Evolutionary conservation across 2,329 filamentous ascomycete species (phyloP).

Genomic region (Pseudogymnoascus sp.): DNA sequence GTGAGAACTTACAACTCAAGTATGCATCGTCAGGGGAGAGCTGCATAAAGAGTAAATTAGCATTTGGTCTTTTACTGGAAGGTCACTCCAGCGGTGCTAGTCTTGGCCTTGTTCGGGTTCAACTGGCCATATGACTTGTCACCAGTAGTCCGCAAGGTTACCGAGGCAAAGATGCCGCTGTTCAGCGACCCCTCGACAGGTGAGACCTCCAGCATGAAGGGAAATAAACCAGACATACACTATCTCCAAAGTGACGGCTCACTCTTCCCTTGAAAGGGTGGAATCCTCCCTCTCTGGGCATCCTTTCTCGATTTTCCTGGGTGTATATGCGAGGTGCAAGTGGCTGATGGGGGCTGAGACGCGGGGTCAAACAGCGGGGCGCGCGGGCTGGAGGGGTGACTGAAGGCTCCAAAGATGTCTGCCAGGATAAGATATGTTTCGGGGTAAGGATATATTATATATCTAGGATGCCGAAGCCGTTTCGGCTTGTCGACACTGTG

Average conservation of each 20-base stretch:
- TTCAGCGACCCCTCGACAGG: not conserved
- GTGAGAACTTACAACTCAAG: slow-evolving; percentile 54
- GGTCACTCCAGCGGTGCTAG: not conserved
- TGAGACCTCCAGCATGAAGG: not conserved
- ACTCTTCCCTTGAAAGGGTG: slow-evolving; percentile 48
- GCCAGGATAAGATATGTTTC: not conserved
- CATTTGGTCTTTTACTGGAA: not conserved
- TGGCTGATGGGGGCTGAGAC: not conserved
- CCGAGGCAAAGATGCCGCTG: not conserved
- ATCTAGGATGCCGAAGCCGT: slow-evolving; percentile 4
- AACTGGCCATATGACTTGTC: not conserved
- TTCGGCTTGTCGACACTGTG: not conserved
- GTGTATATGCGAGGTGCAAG: not conserved
- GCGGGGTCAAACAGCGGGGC: not conserved
- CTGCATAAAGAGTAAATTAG: slow-evolving; percentile 23
- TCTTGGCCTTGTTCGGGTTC: not conserved
- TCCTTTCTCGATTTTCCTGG: slow-evolving; percentile 14
- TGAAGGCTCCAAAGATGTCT: not conserved
- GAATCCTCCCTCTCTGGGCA: slow-evolving; percentile 33
- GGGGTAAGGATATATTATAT: slow-evolving; percentile 4
- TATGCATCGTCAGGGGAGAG: slow-evolving; percentile 60
- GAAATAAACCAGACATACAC: slow-evolving; percentile 30
- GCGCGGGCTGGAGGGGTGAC: not conserved
- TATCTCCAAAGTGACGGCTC: slow-evolving; percentile 43
- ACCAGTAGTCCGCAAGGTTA: not conserved